Conservation (phyloP, 805 yeast genomes). For the Ogataea pini region DNA sequence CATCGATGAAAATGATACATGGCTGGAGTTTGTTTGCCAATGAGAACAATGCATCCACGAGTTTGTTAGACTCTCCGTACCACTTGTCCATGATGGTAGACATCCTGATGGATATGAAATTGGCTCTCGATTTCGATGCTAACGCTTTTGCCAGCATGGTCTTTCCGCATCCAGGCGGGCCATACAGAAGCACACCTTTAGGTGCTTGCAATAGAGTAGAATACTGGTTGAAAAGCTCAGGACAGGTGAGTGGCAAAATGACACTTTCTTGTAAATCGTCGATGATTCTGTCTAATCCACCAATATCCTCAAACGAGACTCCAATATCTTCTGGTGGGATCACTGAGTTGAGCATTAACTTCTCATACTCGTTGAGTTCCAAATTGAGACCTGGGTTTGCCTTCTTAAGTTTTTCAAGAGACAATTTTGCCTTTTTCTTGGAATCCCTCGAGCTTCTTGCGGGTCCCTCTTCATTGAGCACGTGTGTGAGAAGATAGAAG, state of each 20-base stretch:
- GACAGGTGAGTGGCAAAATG: constrained; percentile 79
- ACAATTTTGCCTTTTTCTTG: constrained; percentile 58
- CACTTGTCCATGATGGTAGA: constrained; percentile 95
- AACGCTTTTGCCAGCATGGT: constrained; percentile 96
- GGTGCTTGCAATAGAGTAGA: constrained; percentile 81
- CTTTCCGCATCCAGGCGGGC: constrained; percentile 98
- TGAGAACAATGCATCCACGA: constrained; percentile 89
- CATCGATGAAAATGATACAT: constrained; percentile 93
- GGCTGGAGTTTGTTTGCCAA: constrained; percentile 89
- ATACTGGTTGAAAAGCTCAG: constrained; percentile 70
- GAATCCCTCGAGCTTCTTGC: constrained; percentile 54
- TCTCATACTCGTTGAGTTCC: constrained; percentile 71
- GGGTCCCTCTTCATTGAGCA: constrained; percentile 33
- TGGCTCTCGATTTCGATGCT: constrained; percentile 90
- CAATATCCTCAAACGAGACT: constrained; percentile 77
- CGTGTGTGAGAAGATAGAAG: constrained; percentile 44
- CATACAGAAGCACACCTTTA: constrained; percentile 87
- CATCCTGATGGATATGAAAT: constrained; percentile 87
- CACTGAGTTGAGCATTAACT: constrained; percentile 71
- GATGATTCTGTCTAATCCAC: constrained; percentile 81
- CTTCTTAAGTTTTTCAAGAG: constrained; percentile 56
- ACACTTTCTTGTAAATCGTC: constrained; percentile 88
- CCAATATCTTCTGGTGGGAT: constrained; percentile 83
- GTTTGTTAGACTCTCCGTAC: constrained; percentile 95
- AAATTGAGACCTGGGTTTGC: constrained; percentile 59